Percentiles rank a stretch among this genome's conserved stretches.
Evolutionary conservation across 495 filamentous ascomycete genomes (phyloP).

Genomic region (Parmelia sp.): DNA sequence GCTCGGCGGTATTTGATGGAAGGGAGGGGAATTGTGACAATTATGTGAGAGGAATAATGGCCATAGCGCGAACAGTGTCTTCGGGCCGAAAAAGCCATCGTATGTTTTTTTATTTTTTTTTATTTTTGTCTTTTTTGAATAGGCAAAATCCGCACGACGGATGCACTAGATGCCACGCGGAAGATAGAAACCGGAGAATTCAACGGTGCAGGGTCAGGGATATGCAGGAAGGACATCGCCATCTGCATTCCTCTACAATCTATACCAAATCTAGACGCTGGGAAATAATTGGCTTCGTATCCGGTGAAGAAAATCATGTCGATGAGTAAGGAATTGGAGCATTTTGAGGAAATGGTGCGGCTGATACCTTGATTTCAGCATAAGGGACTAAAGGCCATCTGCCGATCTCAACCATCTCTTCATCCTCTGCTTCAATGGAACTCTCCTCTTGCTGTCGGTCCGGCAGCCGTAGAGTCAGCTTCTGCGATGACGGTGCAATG

Average conservation of each 20-base stretch:
- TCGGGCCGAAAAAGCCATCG: not conserved
- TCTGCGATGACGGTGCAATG: slow-evolving; percentile 74
- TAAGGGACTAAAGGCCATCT: slow-evolving; percentile 61
- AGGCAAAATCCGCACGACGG: not conserved
- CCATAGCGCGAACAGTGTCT: not conserved
- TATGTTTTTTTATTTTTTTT: too few species aligned
- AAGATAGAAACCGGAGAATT: not conserved
- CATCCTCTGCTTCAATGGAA: slow-evolving; percentile 58
- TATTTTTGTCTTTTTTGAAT: too few species aligned
- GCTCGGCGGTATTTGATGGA: too few species aligned
- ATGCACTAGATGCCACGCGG: not conserved
- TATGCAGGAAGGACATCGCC: not conserved
- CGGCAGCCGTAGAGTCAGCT: slow-evolving; percentile 57
- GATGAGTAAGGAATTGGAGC: slow-evolving; percentile 11
- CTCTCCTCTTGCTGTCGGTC: slow-evolving; percentile 46
- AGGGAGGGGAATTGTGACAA: too few species aligned
- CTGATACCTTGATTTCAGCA: slow-evolving; percentile 70
- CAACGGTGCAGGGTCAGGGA: not conserved
- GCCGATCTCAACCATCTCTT: slow-evolving; percentile 57
- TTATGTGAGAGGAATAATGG: too few species aligned
- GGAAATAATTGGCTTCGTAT: not conserved
- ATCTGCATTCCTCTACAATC: not conserved
- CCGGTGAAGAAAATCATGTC: not conserved
- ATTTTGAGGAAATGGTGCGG: too few species aligned
- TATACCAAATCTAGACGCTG: not conserved